Evolutionary conservation across 306 rosid species (phyloP), one percentile per base, ranked within the genome.

Genomic region (Hippophae rhamnoides): DNA sequence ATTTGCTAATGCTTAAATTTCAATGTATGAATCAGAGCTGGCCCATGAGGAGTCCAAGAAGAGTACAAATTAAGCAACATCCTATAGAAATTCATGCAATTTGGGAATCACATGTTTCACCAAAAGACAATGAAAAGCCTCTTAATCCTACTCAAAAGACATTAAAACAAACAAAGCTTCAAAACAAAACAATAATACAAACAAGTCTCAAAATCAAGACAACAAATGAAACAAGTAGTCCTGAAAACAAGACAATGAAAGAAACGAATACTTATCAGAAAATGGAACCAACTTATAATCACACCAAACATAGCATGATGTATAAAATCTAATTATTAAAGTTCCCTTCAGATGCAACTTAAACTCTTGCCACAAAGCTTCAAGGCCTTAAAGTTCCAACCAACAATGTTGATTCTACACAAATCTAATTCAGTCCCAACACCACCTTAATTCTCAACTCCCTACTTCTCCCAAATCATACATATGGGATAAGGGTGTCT

Each of bases 401-500:
- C 62, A 68, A 63, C 48, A 38, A 63, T 41, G 18, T 44, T 52
- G 38, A 53, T 52, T 42, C 59, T 5, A 26, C 41, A 40, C 53
- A n/a, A 46, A 8, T 7, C 59, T 49, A 53, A 75, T 12, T 53
- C 60, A 41, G 9, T 71, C 41, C 7, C 58, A 41, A 10, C 62
- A 49, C 41, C 80, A 63, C 56, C 18, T 18, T 18, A 18, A 18
- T 18, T 18, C 18, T 18, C 18, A 18, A 18, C 18, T 0, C 18
- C 18, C 18, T 18, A 18, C 18, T 18, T 18, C 0, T 18, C 18
- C 18, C 18, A 18, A 0, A 18, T 18, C 1, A 18, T 84, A 76
- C 41, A 52, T 65, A 55, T 82, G 88, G 89, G 90, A 90, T 46
- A 84, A 82, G 84, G 95, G 94, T 52, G 85, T 79, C 65, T 82